Base-by-base conservation (phyloP, 176 grass and related monocot genomes). In the Musa beccarii region DNA sequence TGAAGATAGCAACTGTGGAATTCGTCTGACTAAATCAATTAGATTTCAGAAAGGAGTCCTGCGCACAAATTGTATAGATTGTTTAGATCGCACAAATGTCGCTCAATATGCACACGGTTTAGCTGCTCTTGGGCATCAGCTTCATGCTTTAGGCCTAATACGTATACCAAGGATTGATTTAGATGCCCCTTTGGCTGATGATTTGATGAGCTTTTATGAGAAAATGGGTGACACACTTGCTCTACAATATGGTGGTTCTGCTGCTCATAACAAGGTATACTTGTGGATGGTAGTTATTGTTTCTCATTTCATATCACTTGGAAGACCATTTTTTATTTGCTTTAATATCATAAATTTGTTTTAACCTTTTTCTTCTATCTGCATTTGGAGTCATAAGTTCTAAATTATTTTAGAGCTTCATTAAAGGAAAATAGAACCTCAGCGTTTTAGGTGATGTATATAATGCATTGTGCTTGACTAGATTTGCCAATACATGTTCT, bases 71-170 rank as follows among this genome's bases (percentile, higher is more conserved):
- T 98, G 94, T 80, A 91, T 98, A 49, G 94, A 98, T 59, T 98
- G 94, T 54, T 83, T 98, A 68, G 94, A 98, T 85, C 94, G 94
- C 63, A 98, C 94, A 57, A 98, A 93, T 85, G 94, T 97, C 68
- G 94, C 94, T 49, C 94, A 97, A 56, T 97, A 91, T 83, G 90
- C 90, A 29, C 91, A 87, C 65, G 94, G 90, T 77, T 85, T 97
- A 88, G 94, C 83, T 87, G 88, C 94, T 12, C 86, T 97, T 84
- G 90, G 85, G 71, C 86, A 85, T 84, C 94, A 97, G 75, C 78
- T 97, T 63, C 84, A 93, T 76, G 75, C 81, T 0, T 80, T 98
- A 63, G 79, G 84, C 80, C 77, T 76, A 75, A 61, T 85, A 72
- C 72, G 85, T 54, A 83, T 78, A 54, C 83, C 87, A 63, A 85